These are phyloP conservation scores for Coemansia sp. DNA, from an alignment of 192 early-diverging fungal species.

Conservation along the genomic window DNA sequence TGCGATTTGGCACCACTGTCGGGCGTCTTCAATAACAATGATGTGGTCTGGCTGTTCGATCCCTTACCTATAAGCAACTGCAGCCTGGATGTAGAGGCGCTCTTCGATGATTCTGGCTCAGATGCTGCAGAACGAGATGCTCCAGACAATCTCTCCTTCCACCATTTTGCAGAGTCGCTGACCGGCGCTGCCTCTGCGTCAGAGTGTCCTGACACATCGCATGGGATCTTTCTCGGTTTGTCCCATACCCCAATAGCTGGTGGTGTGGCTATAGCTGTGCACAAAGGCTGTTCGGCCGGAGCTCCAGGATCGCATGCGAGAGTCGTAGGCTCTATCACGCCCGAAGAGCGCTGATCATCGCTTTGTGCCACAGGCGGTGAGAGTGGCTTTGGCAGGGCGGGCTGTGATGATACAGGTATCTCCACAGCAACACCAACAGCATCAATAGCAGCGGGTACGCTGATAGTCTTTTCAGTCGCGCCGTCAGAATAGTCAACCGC, in stretches of 20 bases:
- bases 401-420: not conserved
- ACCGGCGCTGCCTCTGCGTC: conserved; percentile 14
- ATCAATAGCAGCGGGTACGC: too few species aligned
- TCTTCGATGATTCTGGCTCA: not conserved
- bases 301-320: not conserved
- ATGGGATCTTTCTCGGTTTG: conserved; percentile 9
- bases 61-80: not conserved
- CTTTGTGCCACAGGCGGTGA: not conserved
- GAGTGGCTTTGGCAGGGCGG: not conserved
- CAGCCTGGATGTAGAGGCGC: not conserved
- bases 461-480: not conserved
- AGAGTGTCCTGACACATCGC: not conserved
- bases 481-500: conserved; percentile 28
- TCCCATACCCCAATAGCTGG: conserved; percentile 13
- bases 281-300: not conserved
- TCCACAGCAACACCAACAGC: not conserved
- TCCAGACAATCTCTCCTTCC: conserved; percentile 42
- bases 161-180: conserved; percentile 29
- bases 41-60: not conserved
- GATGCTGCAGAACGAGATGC: not conserved
- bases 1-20: conserved; percentile 2
- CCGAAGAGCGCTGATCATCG: not conserved
- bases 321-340: not conserved
- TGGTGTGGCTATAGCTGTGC: not conserved
- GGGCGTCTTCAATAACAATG: not conserved